Evolutionary conservation across 1,139 yeast species (phyloP).

Genomic region (Pichia terricola): DNA sequence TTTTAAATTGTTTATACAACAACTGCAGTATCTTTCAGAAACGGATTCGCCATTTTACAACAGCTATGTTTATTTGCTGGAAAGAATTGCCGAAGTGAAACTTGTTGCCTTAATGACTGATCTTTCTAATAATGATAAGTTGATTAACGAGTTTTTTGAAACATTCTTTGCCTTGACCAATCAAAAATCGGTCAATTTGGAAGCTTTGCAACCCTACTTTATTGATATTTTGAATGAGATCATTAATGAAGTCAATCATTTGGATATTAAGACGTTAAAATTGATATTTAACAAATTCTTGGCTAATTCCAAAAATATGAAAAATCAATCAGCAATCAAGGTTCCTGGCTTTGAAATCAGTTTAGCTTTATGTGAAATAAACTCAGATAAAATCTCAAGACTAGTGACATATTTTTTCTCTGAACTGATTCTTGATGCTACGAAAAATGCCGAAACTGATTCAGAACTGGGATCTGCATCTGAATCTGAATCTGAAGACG

Average conservation of each 20-base stretch:
- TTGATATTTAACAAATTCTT: constrained; percentile 49
- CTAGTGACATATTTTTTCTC: constrained; percentile 74
- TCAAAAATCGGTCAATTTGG: constrained; percentile 29
- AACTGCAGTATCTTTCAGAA: constrained; percentile 49
- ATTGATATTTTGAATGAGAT: constrained; percentile 67
- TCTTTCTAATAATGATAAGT: constrained; percentile 48
- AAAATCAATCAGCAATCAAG: constrained; percentile 11
- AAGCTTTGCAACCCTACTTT: constrained; percentile 46
- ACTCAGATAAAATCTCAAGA: constrained; percentile 68
- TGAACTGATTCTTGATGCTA: constrained; percentile 53
- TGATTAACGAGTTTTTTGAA: constrained; percentile 50
- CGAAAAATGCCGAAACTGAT: constrained; percentile 24
- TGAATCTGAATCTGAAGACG: constrained; percentile 15
- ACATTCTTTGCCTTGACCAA: constrained; percentile 49
- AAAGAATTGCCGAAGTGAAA: constrained; percentile 66
- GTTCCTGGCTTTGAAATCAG: constrained; percentile 60
- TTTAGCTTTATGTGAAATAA: constrained; percentile 57
- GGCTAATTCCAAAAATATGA: constrained; percentile 18
- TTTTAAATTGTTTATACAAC: constrained; percentile 55
- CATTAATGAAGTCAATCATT: constrained; percentile 60
- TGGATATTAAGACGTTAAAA: constrained; percentile 58
- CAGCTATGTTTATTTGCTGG: constrained; percentile 60
- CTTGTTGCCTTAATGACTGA: constrained; percentile 75
- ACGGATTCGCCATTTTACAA: constrained; percentile 42
- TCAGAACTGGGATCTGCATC: constrained; percentile 22